These are phyloP conservation scores for Coleophoma cylindrospora DNA, from an alignment of 2,329 filamentous ascomycete species.

Conservation along the genomic window DNA sequence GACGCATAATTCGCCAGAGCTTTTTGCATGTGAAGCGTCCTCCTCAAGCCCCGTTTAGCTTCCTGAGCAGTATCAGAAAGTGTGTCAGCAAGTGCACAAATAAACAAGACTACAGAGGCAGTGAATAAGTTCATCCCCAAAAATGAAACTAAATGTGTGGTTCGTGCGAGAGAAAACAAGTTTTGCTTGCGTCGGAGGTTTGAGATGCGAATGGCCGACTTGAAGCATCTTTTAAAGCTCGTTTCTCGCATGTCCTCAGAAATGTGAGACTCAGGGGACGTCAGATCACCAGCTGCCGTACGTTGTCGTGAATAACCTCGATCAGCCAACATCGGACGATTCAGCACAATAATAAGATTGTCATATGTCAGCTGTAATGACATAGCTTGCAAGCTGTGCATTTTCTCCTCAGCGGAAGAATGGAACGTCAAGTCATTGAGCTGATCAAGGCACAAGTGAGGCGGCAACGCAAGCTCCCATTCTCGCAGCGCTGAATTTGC, in stretches of 20 bases:
- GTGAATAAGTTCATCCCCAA: conserved; percentile 40
- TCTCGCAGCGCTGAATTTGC: conserved; percentile 16
- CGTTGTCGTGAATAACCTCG: conserved; percentile 15
- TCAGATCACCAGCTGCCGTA: conserved; percentile 3
- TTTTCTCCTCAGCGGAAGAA: conserved; percentile 9
- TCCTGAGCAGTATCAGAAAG: conserved; percentile 36
- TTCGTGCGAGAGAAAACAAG: conserved; percentile 31
- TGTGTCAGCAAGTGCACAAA: conserved; percentile 35
- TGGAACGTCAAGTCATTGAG: conserved; percentile 14
- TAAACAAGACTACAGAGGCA: conserved; percentile 35
- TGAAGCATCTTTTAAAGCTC: conserved; percentile 27
- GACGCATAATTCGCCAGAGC: conserved; percentile 27
- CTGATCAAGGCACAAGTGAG: conserved; percentile 17
- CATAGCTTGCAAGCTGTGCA: conserved; percentile 30
- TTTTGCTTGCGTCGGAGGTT: conserved; percentile 27
- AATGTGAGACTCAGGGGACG: conserved; percentile 9
- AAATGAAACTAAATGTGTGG: conserved; percentile 38
- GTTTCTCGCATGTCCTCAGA: conserved; percentile 4
- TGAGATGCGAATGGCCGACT: conserved; percentile 34
- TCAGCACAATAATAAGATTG: conserved; percentile 35
- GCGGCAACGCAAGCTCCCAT: conserved; percentile 21
- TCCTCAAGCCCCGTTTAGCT: conserved; percentile 35
- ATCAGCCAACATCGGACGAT: conserved; percentile 34
- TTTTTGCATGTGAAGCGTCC: conserved; percentile 35
- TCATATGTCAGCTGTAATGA: conserved; percentile 38